Percentiles rank a stretch among this genome's conserved stretches.
These are phyloP conservation scores for Thraustochytrium sp. DNA, from an alignment of 352 stramenopile species.

Conservation along the genomic window DNA sequence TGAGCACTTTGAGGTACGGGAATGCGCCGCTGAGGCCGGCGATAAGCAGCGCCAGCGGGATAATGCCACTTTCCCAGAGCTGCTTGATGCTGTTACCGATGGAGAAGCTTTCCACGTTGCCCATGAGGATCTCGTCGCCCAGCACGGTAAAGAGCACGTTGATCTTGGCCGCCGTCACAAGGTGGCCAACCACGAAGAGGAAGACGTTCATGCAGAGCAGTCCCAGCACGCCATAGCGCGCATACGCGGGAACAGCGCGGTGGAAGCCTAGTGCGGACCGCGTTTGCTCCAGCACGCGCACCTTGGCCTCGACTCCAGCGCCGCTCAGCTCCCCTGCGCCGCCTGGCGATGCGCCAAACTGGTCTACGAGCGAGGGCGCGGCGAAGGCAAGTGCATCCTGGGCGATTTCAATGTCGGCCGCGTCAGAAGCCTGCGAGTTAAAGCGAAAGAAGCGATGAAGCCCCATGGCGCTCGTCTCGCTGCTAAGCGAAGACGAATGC, in stretches of 20 bases:
- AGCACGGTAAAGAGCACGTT: conserved; percentile 27
- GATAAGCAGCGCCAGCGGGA: conserved; percentile 48
- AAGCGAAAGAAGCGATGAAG: not conserved
- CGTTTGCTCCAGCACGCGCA: not conserved
- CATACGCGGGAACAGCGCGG: not conserved
- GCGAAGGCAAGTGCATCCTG: not conserved
- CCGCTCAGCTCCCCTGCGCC: not conserved
- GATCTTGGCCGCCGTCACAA: conserved; percentile 11
- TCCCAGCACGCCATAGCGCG: not conserved
- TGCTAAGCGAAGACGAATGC: too few species aligned
- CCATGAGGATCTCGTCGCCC: not conserved
- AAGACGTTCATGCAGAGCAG: conserved; percentile 8
- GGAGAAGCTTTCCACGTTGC: conserved; percentile 45
- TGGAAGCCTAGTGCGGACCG: not conserved
- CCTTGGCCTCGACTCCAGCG: not conserved
- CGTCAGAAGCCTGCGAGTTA: not conserved
- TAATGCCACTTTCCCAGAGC: conserved; percentile 49
- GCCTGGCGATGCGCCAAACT: not conserved
- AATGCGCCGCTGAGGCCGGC: conserved; percentile 50
- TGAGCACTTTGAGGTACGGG: conserved; percentile 52
- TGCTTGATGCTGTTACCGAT: conserved; percentile 50
- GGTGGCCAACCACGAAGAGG: conserved; percentile 33
- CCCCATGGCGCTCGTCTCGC: too few species aligned
- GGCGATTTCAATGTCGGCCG: not conserved
- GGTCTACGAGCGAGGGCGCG: not conserved